Conservation (phyloP, 2,329 filamentous ascomycete species). For the Periconia sp. region DNA sequence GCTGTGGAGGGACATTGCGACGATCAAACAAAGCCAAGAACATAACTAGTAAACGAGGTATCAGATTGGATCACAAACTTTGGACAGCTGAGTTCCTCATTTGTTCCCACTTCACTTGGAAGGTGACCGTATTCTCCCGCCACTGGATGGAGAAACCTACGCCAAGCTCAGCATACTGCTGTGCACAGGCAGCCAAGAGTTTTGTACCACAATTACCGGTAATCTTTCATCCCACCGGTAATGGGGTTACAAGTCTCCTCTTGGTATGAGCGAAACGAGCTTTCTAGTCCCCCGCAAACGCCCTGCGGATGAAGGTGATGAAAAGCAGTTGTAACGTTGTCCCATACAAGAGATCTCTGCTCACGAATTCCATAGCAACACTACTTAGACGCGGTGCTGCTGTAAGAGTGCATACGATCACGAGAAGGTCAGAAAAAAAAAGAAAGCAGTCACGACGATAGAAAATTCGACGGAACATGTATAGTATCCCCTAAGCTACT, state of each 20-base stretch:
- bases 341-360: neutral
- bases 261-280: neutral
- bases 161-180: neutral
- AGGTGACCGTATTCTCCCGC: neutral
- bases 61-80: neutral
- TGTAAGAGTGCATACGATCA: neutral
- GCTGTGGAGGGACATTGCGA: neutral
- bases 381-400: neutral
- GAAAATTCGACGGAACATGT: neutral
- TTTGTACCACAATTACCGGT: neutral
- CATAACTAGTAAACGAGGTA: neutral
- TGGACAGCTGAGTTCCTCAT: neutral
- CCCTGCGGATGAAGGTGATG: neutral
- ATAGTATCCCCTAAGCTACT: neutral
- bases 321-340: neutral
- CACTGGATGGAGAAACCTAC: neutral
- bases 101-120: neutral
- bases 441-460: neutral
- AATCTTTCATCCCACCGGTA: neutral
- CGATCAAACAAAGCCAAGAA: neutral
- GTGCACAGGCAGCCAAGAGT: neutral
- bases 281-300: neutral
- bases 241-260: neutral
- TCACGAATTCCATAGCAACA: neutral
- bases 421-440: neutral